Evolutionary conservation across 192 early-diverging fungal species (phyloP), one percentile per base, ranked within the genome.

Genomic region (Geranomyces variabilis): DNA sequence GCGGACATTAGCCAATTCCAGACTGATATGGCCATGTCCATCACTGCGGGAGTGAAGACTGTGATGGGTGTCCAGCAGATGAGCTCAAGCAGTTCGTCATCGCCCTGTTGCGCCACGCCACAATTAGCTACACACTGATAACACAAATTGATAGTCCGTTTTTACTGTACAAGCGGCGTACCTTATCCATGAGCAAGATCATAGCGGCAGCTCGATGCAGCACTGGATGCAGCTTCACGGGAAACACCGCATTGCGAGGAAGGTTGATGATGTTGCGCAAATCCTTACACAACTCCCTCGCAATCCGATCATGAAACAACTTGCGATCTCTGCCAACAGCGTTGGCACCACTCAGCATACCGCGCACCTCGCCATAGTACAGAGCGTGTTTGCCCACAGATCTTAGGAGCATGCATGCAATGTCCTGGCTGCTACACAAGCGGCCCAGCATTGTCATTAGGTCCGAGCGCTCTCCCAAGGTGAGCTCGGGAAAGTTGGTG

Each of bases 1-100:
- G 93, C 87, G 15, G 89, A 88, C 53, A 97, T 87, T 44, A 99
- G 77, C 88, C 90, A 92, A 45, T 87, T 93, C 95, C 95, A 99
- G n/a, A 93, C 88, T 6, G 90, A 84, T 0, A 89, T 84, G n/a
- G 90, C 89, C 41, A 93, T 87, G 63, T 93, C 90, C 84, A 99
- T 83, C 36, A 90, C 84, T 45, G 88, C 83, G 15, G 90, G 84
- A 31, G 88, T 88, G 62, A 96, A 98, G 59, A 93, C 53, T 19
- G 87, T 78, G 22, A 96, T 80, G 6, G 96, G 95, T 63, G 93
- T 92, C 87, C 91, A 93, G 31, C 94, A 94, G 33, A 97, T 74
- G 59, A 93, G 85, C 44, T 89, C 85, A 34, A 96, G 76, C 15
- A 97, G 76, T 53, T 96, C 91, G 63, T 87, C 83, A 67, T 93